Evolutionary conservation across 2,329 filamentous ascomycete genomes (phyloP), one percentile per base, ranked within the genome.

Genomic region (Alternaria novae-zelandiae): DNA sequence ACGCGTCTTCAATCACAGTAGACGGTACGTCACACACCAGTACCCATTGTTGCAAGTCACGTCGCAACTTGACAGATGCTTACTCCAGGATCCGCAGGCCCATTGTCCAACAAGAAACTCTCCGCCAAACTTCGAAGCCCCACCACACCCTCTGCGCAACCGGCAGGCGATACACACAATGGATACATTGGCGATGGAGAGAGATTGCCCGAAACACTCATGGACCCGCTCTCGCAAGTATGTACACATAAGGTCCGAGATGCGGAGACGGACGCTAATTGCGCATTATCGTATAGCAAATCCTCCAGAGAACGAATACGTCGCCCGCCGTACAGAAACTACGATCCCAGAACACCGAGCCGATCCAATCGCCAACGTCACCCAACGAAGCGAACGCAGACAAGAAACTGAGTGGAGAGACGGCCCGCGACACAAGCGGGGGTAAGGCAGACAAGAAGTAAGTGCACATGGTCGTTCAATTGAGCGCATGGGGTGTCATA

Each of bases 211-310:
- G 82, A 85, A 56, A 66, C 73, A 10, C 83, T 83, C 25, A 89
- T 90, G 65, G 89, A 91, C 78, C 89, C 89, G 60, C 82, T 91
- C 67, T 91, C 89, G 55, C 88, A 91, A 80, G 89, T 91, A 85
- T 69, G 85, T 80, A 64, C 63, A 64, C 46, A 63, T 63, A 26
- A 54, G 66, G 47, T 47, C 17, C 54, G 21, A 21, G 13, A 44
- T 50, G 26, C 32, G 54, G 32, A 46, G 49, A 51, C 12, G 41
- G 51, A 57, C 53, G 70, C 70, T 72, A 57, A 74, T 47, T 10
- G 17, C 15, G 53, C 51, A 25, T 55, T 11, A 46, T n/a, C 54
- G 32, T 54, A 47, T 66, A 86, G 84, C 85, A 87, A 77, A 86
- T 86, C 63, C 80, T 91, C 57, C 85, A 89, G 73, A 87, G 90